Base-by-base conservation (phyloP, 1,139 yeast species). In the Kodamaea alishanica region DNA sequence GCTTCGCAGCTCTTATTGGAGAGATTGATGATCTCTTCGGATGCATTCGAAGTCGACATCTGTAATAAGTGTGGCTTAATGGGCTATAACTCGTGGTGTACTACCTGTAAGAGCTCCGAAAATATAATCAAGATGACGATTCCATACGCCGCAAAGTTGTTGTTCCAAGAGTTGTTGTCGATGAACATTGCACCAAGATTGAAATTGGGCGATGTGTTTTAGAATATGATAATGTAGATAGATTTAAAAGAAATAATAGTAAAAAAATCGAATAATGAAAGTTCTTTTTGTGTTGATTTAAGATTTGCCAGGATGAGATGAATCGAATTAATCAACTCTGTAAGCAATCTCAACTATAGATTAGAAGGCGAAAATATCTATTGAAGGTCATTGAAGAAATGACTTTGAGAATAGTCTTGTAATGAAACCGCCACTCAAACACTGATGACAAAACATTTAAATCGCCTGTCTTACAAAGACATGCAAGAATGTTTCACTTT, bases 21-120 rank as follows among this genome's bases (percentile, higher is more conserved):
- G 65, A 82, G 99, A 64, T 76, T 92, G 54, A 94, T 92, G 99
- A 69, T 92, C 40, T 87, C 96, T 30, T 90, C 97, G 0, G 99
- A 92, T 70, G 97, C 97, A 0, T 92, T 92, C 60, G 97, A 94
- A 53, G 97, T 92, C 30, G 97, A 92, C 58, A 82, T 92, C 27
- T 92, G 99, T 69, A 86, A 86, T 56, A 72, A 77, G 38, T 92
- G 99, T 75, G 98, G 98, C n/a, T 75, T 94, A 50, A 88, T 92
- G 96, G 97, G 98, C 27, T 88, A 92, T 63, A 84, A 88, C 58
- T 90, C 90, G 35, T 94, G 97, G 97, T 92, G 99, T 69, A 85
- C 96, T 11, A 78, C 94, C 9, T 92, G 99, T 73, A 86, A 85
- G 65, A 82, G 89, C 47, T 79, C 92, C 22, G 97, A 90, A 58